Evolutionary conservation across 225 moss, liverwort and hornwort species (phyloP).

Genomic region (Ulota crispa): DNA sequence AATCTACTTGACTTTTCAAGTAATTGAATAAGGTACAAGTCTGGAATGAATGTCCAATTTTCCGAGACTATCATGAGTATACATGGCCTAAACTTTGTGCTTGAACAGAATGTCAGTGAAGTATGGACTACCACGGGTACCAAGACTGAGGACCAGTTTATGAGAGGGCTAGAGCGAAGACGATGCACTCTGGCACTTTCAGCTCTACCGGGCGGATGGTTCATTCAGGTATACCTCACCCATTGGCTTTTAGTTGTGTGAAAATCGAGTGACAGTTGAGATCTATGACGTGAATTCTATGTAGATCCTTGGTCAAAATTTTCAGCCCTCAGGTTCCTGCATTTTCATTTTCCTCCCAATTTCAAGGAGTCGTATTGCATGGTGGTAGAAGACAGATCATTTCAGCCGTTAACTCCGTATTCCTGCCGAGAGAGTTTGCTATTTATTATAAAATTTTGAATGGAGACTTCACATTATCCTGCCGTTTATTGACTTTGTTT

Average conservation of each 20-base stretch:
- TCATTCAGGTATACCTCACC: constrained; percentile 70
- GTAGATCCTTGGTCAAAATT: neutral
- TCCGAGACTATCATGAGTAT: neutral
- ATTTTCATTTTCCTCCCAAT: neutral
- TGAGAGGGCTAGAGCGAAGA: constrained; percentile 61
- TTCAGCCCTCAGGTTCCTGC: neutral
- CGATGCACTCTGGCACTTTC: constrained; percentile 61
- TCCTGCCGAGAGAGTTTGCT: neutral
- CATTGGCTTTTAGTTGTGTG: neutral
- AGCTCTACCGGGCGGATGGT: constrained; percentile 60
- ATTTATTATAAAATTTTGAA: neutral
- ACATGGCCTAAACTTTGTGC: neutral
- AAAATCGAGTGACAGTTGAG: neutral
- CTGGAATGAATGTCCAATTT: neutral
- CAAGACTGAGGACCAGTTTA: constrained; percentile 32
- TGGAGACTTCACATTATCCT: neutral
- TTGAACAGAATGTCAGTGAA: constrained; percentile 60
- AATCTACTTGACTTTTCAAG: neutral
- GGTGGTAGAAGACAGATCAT: neutral
- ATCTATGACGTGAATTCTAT: constrained; percentile 1
- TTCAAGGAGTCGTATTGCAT: neutral
- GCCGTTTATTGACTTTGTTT: neutral
- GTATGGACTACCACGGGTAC: constrained; percentile 48
- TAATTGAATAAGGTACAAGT: neutral
- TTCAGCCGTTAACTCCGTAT: neutral